phyloP scores from a whole-genome alignment of 2,329 filamentous ascomycete species.

The Cercospora sesami region DNA sequence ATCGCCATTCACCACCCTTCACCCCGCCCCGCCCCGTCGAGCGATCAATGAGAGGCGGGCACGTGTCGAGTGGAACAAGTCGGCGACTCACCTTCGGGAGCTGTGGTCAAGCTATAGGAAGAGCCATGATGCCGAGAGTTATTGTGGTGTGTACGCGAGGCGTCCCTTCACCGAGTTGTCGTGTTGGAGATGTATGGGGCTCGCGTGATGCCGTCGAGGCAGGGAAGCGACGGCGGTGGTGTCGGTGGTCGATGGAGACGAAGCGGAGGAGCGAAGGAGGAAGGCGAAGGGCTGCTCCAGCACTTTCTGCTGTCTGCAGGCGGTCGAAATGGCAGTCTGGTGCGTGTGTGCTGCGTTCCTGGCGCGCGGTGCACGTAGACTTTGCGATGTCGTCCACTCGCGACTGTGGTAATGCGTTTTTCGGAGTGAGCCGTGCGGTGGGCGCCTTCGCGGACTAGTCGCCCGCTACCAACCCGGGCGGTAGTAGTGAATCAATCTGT shows the following conservation, averaged over 20 bases:
- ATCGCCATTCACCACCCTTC: not conserved
- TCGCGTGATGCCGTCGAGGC: not conserved
- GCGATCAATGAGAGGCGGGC: not conserved
- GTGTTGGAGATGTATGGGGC: not conserved
- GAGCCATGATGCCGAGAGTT: conserved; percentile 21
- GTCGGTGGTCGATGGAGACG: not conserved
- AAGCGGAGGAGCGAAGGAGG: not conserved
- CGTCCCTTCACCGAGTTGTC: conserved; percentile 3
- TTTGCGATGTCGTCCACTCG: conserved; percentile 8
- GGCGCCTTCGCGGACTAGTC: conserved; percentile 1
- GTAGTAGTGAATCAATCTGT: not conserved
- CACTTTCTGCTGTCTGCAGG: not conserved
- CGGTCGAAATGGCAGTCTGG: conserved; percentile 7
- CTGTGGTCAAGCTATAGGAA: conserved; percentile 21
- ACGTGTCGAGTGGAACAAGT: conserved; percentile 6
- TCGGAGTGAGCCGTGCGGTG: conserved; percentile 1
- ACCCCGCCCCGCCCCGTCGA: not conserved
- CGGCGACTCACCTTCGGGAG: conserved; percentile 11
- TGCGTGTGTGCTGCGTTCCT: conserved; percentile 6
- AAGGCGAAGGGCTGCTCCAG: not conserved
- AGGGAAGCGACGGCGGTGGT: conserved; percentile 7
- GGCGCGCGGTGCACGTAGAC: conserved; percentile 3
- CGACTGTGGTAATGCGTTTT: conserved; percentile 11
- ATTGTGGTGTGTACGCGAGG: conserved; percentile 14
- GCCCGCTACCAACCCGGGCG: not conserved